Base-by-base conservation (phyloP, 1,139 yeast species). In the Kodamaea ohmeri region DNA sequence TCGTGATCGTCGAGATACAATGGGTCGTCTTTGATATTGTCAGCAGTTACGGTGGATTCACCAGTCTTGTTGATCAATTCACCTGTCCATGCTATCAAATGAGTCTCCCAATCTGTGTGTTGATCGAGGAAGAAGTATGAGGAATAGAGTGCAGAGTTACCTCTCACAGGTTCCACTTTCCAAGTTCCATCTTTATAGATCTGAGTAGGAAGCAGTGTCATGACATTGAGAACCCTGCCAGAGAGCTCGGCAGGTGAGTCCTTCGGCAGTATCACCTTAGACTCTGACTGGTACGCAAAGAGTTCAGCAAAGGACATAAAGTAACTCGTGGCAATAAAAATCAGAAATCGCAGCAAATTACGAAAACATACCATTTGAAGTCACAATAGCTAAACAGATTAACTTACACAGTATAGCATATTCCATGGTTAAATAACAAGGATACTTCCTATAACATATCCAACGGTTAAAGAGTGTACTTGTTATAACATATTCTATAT, bases 41-140 rank as follows among this genome's bases (percentile, higher is more conserved):
- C 64, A 21, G 58, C 40, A n/a, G 42, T 36, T 12, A 25, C 31
- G 13, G 22, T 19, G 16, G 11, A 6, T 45, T 31, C 36, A 21
- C 25, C 38, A 31, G 38, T 52, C 58, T 36, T 60, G 42, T 71
- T 65, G 40, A 70, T 69, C 45, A 89, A 68, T 60, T 89, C 97
- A 19, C 98, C 98, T 0, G 97, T 85, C 99, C 99, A 94, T 1
- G 90, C 97, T 39, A 94, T 81, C 42, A 88, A 65, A 47, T 88
- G 86, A 34, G 90, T 82, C 48, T 88, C 94, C 94, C 97, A 92
- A 16, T 79, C 76, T 0, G 89, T 75, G 32, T 78, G 78, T 36
- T 80, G 76, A 37, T 72, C 72, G 41, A 92, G 65, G 52, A 77
- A 82, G 46, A 71, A 71, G 46, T 85, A 76, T 4, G 95, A 80